Evolutionary conservation across 2,329 filamentous ascomycete genomes (phyloP).

Genomic region (Calcarisporium arbuscula): DNA sequence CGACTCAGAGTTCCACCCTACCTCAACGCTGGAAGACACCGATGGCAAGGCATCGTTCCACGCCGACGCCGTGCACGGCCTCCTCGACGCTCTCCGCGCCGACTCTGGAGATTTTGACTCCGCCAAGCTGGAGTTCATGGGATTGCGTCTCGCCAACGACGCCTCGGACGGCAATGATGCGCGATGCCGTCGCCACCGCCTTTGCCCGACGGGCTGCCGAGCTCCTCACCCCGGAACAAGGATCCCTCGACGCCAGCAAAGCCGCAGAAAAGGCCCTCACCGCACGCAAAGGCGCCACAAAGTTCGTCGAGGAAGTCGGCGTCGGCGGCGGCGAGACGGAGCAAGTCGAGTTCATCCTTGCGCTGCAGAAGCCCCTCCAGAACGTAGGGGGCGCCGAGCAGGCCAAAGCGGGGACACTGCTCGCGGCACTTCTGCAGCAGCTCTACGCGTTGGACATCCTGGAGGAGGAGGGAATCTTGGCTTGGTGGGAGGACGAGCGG

Average conservation of each 20-base stretch:
- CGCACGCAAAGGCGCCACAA: slow-evolving; percentile 43
- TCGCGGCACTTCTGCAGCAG: slow-evolving; percentile 75
- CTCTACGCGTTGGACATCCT: slow-evolving; percentile 79
- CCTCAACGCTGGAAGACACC: slow-evolving; percentile 60
- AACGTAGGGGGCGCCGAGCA: slow-evolving; percentile 48
- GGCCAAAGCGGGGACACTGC: slow-evolving; percentile 50
- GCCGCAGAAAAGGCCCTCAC: slow-evolving; percentile 59
- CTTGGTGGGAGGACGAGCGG: slow-evolving; percentile 78
- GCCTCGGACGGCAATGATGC: slow-evolving; percentile 85
- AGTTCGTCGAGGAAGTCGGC: slow-evolving; percentile 54
- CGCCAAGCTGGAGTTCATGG: slow-evolving; percentile 83
- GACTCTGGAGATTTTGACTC: slow-evolving; percentile 72
- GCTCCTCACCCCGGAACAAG: slow-evolving; percentile 48
- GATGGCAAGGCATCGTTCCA: slow-evolving; percentile 61
- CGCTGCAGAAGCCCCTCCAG: slow-evolving; percentile 73
- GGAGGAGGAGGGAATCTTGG: slow-evolving; percentile 80
- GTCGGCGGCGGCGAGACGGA: slow-evolving; percentile 63
- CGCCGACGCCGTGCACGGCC: slow-evolving; percentile 75
- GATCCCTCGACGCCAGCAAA: slow-evolving; percentile 52
- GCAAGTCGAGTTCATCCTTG: slow-evolving; percentile 78
- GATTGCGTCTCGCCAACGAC: slow-evolving; percentile 83
- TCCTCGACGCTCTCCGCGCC: slow-evolving; percentile 79
- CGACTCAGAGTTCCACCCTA: slow-evolving; percentile 52
- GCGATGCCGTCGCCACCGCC: slow-evolving; percentile 76
- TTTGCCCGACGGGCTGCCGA: slow-evolving; percentile 78